Evolutionary conservation across 2,329 filamentous ascomycete genomes (phyloP), one percentile per base, ranked within the genome.

Genomic region (Neodidymelliopsis sp.): DNA sequence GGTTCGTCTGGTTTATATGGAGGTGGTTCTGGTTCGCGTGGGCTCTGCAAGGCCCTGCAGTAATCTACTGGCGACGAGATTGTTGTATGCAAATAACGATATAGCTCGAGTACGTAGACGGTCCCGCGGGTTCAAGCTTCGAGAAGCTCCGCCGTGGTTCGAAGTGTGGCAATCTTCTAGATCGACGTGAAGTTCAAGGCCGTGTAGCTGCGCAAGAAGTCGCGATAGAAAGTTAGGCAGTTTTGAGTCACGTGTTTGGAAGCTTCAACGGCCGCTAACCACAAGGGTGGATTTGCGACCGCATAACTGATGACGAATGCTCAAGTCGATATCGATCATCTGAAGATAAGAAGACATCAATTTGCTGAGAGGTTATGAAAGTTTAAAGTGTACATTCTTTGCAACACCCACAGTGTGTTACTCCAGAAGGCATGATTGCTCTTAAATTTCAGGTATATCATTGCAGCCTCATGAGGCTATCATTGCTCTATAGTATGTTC

Each of bases 231-330:
- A 50, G 49, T 50, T 53, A 53, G 52, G 51, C 48, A 31, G 38
- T 42, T 39, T n/a, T 49, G 25, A 33, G n/a, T 63, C 62, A 63
- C 60, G 62, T 63, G 62, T 25, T 11, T 4, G n/a, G n/a, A n/a
- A 36, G 35, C 35, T 39, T 10, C 13, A 35, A 4, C 4, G 10
- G 16, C 24, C 56, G 44, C 60, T 65, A 65, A 49, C 60, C 59
- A 13, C 24, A 60, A 60, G 31, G 20, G 53, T 47, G 34, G 46
- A 31, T 63, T 60, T 61, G 62, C 62, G 59, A 57, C 49, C 33
- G 25, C 30, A 16, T 11, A 9, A 16, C n/a, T 16, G 12, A n/a
- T n/a, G n/a, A n/a, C n/a, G n/a, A n/a, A n/a, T n/a, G n/a, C n/a
- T n/a, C n/a, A n/a, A n/a, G n/a, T n/a, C n/a, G n/a, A n/a, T n/a